Conservation (phyloP, 1,284 basidiomycete species). For the Leccinum variabile region DNA sequence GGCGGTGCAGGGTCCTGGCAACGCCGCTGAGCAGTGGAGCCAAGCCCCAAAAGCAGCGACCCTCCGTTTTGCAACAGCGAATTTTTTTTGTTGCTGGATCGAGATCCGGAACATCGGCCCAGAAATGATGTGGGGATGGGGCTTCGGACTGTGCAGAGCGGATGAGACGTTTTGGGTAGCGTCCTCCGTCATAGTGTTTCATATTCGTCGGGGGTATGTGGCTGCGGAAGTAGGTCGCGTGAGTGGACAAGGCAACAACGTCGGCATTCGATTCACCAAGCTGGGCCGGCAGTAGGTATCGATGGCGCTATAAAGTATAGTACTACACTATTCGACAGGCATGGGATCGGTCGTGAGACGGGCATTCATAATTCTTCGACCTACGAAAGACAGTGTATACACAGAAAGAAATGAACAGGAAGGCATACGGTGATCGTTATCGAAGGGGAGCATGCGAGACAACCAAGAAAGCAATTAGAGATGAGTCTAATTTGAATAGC, state of each 20-base stretch:
- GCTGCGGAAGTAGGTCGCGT: background rate
- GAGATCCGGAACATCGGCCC: constrained; percentile 32
- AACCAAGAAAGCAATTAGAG: constrained; percentile 21
- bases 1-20: constrained; percentile 29
- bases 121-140: constrained; percentile 27
- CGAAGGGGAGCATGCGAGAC: constrained; percentile 21
- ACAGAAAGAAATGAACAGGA: constrained; percentile 12
- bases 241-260: constrained; percentile 22
- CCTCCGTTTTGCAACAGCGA: constrained; percentile 34
- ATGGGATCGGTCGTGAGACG: constrained; percentile 21
- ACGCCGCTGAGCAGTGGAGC: constrained; percentile 31
- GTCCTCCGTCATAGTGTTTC: constrained; percentile 9
- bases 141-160: constrained; percentile 12
- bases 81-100: constrained; percentile 23
- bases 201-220: constrained; percentile 6
- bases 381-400: constrained; percentile 33
- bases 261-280: constrained; percentile 23
- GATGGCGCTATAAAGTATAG: constrained; percentile 26
- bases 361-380: constrained; percentile 28
- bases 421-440: constrained; percentile 23
- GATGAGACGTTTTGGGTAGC: constrained; percentile 10
- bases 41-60: constrained; percentile 26
- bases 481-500: constrained; percentile 14
- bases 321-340: constrained; percentile 35
- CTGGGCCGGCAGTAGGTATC: constrained; percentile 33